Evolutionary conservation across 192 early-diverging fungal species (phyloP).

Genomic region (Bifiguratus adelaidae): DNA sequence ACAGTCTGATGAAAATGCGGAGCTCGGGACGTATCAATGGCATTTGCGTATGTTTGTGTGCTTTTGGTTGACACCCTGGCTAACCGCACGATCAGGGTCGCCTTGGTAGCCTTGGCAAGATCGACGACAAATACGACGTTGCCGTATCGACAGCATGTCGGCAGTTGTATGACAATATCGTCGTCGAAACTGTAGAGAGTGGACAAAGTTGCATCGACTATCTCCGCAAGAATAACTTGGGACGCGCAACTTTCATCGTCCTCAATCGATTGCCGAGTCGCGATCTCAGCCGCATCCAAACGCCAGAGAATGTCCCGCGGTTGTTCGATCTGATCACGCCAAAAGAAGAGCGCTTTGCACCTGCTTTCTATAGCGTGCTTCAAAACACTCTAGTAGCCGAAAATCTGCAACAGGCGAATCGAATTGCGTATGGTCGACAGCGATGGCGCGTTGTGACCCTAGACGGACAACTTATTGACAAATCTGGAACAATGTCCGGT

Average conservation of each 20-base stretch:
- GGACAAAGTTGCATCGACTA: conserved; percentile 87
- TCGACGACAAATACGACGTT: conserved; percentile 90
- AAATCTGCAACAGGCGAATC: conserved; percentile 74
- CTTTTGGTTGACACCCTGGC: no score
- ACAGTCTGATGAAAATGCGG: conserved; percentile 55
- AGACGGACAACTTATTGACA: conserved; percentile 85
- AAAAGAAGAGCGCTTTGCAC: conserved; percentile 55
- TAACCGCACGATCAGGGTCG: conserved; percentile 42
- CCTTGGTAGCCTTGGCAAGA: conserved; percentile 91
- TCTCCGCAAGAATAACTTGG: conserved; percentile 74
- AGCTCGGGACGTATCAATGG: conserved; percentile 64
- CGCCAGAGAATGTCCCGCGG: conserved; percentile 72
- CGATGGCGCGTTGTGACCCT: conserved; percentile 93
- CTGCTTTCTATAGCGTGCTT: conserved; percentile 82
- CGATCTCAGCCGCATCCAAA: conserved; percentile 36
- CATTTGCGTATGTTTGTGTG: conserved; percentile 42
- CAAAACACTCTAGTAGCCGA: conserved; percentile 80
- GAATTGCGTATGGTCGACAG: conserved; percentile 72
- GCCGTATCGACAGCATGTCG: conserved; percentile 88
- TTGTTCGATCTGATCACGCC: conserved; percentile 85
- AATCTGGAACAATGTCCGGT: conserved; percentile 87
- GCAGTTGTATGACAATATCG: conserved; percentile 75
- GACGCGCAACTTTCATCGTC: conserved; percentile 75
- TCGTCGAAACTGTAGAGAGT: conserved; percentile 80
- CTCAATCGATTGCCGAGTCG: conserved; percentile 61